Evolutionary conservation across 2,329 filamentous ascomycete species (phyloP).

Genomic region (Chalaropsis thielavioides): DNA sequence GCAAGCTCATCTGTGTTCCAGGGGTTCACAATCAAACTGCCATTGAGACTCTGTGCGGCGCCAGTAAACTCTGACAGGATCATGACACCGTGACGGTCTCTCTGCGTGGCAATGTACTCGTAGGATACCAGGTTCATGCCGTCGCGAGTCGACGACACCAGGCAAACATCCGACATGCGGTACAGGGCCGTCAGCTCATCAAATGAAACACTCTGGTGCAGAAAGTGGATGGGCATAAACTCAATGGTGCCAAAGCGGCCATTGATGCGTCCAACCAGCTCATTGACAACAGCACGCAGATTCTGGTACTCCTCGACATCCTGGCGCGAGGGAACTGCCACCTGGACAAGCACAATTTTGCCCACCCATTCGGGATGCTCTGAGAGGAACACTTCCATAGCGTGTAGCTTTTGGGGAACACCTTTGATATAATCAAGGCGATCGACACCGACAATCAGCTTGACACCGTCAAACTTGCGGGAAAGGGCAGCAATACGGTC

Average conservation of each 20-base stretch:
- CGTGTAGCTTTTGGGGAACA: slow-evolving; percentile 92
- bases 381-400: slow-evolving; percentile 88
- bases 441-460: slow-evolving; percentile 92
- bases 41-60: slow-evolving; percentile 85
- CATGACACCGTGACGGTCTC: slow-evolving; percentile 80
- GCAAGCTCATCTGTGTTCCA: slow-evolving; percentile 97
- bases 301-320: slow-evolving; percentile 99
- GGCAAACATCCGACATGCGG: slow-evolving; percentile 77
- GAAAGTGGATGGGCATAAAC: slow-evolving; percentile 98
- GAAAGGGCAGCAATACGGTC: slow-evolving; percentile 73
- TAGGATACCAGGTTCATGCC: slow-evolving; percentile 98
- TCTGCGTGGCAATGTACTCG: slow-evolving; percentile 92
- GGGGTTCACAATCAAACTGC: slow-evolving; percentile 87
- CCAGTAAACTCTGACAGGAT: slow-evolving; percentile 95
- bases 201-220: slow-evolving; percentile 90
- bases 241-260: slow-evolving; percentile 93
- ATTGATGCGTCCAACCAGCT: slow-evolving; percentile 92
- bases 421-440: slow-evolving; percentile 98
- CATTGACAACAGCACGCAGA: slow-evolving; percentile 85
- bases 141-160: slow-evolving; percentile 90
- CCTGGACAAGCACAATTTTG: slow-evolving; percentile 90
- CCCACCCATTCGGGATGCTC: slow-evolving; percentile 98
- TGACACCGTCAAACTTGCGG: slow-evolving; percentile 88
- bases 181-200: slow-evolving; percentile 92
- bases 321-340: slow-evolving; percentile 84